A percentile compares a stretch with the other conserved stretches of the same genome.
Conservation (phyloP, 78 protist genomes). For the Emiliania huxleyi region DNA sequence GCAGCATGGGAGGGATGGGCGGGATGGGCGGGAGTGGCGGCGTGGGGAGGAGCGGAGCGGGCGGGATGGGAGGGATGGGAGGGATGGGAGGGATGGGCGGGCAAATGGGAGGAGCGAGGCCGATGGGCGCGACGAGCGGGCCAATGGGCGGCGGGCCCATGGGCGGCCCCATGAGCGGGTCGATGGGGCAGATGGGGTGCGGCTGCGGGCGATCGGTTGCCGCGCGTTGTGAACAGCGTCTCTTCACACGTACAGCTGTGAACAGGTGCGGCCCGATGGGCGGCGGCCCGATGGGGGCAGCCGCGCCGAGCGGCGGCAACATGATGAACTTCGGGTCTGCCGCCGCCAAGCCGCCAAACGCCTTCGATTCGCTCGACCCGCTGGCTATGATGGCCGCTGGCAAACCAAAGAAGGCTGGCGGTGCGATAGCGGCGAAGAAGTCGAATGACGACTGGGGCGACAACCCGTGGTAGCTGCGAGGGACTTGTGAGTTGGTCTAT, state of each 20-base stretch:
- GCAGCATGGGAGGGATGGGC: too few species aligned
- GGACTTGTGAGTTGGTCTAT: too few species aligned
- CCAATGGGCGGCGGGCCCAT: neutral
- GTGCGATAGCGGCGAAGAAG: neutral
- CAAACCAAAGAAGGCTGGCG: neutral
- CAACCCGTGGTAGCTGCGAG: too few species aligned
- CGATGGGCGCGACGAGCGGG: neutral
- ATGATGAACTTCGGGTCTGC: neutral
- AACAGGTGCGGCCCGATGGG: neutral
- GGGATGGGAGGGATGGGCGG: too few species aligned
- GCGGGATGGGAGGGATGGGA: too few species aligned
- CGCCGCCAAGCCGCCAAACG: neutral
- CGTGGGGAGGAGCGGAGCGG: too few species aligned
- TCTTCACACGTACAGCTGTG: too few species aligned
- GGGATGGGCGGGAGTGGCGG: too few species aligned
- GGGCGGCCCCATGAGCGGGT: neutral
- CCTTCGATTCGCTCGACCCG: neutral
- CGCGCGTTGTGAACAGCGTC: too few species aligned
- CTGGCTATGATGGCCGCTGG: neutral
- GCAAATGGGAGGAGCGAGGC: neutral
- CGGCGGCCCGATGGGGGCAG: neutral
- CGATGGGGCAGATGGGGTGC: neutral
- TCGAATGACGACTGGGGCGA: neutral
- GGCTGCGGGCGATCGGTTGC: neutral
- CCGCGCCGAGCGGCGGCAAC: neutral